A percentile compares a stretch with the other conserved stretches of the same genome.
These are phyloP conservation scores for Daedaleopsis nitida DNA, from an alignment of 768 basidiomycete species.

Conservation along the genomic window DNA sequence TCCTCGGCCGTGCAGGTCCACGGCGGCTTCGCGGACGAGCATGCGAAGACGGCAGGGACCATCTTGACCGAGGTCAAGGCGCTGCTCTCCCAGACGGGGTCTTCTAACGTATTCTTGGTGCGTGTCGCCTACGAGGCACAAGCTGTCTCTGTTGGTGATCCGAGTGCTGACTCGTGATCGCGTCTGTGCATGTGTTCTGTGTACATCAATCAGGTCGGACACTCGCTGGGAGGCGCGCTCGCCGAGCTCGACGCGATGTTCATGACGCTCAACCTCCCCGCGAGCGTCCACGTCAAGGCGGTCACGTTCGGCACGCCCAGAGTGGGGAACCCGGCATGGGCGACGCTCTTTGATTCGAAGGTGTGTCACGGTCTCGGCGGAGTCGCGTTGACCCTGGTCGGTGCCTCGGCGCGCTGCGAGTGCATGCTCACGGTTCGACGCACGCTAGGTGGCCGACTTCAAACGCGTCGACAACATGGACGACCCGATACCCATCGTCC, in stretches of 20 bases:
- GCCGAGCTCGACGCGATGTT: constrained; percentile 34
- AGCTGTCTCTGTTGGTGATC: constrained; percentile 3
- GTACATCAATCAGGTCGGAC: constrained; percentile 28
- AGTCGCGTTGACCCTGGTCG: too few relatives aligned
- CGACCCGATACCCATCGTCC: constrained; percentile 55
- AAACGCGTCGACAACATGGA: constrained; percentile 40
- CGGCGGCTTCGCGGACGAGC: constrained; percentile 54
- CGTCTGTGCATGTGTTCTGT: background rate
- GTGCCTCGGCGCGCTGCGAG: background rate
- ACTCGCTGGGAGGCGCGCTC: constrained; percentile 35
- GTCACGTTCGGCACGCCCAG: constrained; percentile 54
- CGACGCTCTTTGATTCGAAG: constrained; percentile 44
- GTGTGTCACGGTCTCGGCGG: constrained; percentile 36
- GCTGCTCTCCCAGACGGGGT: constrained; percentile 39
- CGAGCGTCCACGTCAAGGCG: constrained; percentile 37
- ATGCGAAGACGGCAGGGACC: constrained; percentile 46
- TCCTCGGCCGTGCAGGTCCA: constrained; percentile 46
- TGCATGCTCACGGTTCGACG: background rate
- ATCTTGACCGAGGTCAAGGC: constrained; percentile 48
- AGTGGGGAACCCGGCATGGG: constrained; percentile 48
- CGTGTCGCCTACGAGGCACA: constrained; percentile 7
- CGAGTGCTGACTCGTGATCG: background rate
- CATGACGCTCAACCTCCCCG: constrained; percentile 33
- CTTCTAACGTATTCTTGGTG: constrained; percentile 45
- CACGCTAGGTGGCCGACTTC: constrained; percentile 31